phyloP scores from a whole-genome alignment of 192 early-diverging fungal species.

The Entomortierella lignicola region DNA sequence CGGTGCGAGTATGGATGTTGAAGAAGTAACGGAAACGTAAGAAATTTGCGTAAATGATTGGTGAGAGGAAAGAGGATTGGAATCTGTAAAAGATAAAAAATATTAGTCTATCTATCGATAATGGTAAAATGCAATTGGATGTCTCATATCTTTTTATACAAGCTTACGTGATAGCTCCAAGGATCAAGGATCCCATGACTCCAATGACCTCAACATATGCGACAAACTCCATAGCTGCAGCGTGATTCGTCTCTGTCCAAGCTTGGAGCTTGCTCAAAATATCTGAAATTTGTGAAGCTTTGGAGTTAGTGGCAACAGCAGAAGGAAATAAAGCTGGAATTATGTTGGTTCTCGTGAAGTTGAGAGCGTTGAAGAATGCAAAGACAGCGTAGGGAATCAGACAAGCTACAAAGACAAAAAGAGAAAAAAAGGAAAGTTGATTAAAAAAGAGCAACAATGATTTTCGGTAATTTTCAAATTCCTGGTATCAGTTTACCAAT shows the following conservation, averaged over 20 bases:
- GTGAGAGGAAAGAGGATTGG: constrained; percentile 63
- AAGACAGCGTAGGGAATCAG: constrained; percentile 80
- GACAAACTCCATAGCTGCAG: constrained; percentile 69
- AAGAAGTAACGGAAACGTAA: constrained; percentile 79
- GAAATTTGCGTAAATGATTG: constrained; percentile 76
- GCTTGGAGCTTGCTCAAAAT: constrained; percentile 63
- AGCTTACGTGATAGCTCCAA: constrained; percentile 63
- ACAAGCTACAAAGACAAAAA: constrained; percentile 60
- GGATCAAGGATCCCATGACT: constrained; percentile 71
- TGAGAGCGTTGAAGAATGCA: constrained; percentile 80
- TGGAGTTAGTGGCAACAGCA: constrained; percentile 18
- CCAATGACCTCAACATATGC: constrained; percentile 76
- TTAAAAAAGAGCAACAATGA: not conserved
- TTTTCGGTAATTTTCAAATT: not conserved
- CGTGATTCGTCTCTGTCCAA: constrained; percentile 71
- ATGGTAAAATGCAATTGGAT: not conserved
- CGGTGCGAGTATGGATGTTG: constrained; percentile 60
- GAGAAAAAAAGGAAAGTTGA: not conserved
- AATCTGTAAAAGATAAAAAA: constrained; percentile 55
- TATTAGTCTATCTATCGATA: not conserved
- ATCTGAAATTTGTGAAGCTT: constrained; percentile 47
- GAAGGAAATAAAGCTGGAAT: constrained; percentile 73
- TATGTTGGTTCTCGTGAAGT: constrained; percentile 74
- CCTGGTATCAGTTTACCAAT: constrained; percentile 59
- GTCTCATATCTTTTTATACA: not conserved